These are phyloP conservation scores for Magnusiomyces magnusii DNA, from an alignment of 1,139 yeast genomes.

Conservation along the genomic window DNA sequence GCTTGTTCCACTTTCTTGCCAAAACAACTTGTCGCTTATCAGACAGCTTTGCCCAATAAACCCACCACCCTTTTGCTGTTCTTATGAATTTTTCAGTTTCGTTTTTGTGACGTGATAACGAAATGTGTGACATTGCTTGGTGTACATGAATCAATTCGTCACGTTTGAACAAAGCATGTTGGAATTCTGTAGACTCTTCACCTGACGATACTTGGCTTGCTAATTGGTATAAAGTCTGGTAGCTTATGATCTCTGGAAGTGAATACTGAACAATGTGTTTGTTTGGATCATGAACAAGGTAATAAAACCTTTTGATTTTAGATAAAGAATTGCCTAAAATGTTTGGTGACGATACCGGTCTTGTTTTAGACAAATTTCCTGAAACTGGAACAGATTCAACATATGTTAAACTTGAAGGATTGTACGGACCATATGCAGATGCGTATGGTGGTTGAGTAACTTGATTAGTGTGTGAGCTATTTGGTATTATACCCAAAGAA, in stretches of 20 bases:
- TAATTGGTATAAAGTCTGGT: constrained; percentile 13
- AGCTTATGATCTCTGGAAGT: constrained; percentile 21
- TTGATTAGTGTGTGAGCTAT: constrained; percentile 19
- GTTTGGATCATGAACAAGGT: constrained; percentile 21
- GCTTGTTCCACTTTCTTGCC: constrained; percentile 26
- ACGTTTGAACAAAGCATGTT: constrained; percentile 14
- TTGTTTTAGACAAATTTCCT: not conserved
- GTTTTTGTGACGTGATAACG: constrained; percentile 15
- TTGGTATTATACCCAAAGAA: not conserved
- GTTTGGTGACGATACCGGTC: not conserved
- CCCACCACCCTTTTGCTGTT: constrained; percentile 30
- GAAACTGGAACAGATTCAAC: not conserved
- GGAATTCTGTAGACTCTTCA: constrained; percentile 4
- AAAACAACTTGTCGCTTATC: constrained; percentile 24
- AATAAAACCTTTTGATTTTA: constrained; percentile 20
- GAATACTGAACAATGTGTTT: constrained; percentile 21
- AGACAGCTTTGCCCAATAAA: constrained; percentile 26
- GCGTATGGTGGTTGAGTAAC: constrained; percentile 21
- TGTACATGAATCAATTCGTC: constrained; percentile 27
- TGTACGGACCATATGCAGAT: not conserved
- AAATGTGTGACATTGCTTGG: constrained; percentile 21
- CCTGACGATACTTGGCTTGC: constrained; percentile 13
- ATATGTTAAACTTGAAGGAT: not conserved
- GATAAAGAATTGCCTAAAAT: not conserved
- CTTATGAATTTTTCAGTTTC: constrained; percentile 28